Percentiles rank a stretch among this genome's conserved stretches.
Conservation (phyloP, 2,329 filamentous ascomycete species). For the Ascosphaera acerosa region DNA sequence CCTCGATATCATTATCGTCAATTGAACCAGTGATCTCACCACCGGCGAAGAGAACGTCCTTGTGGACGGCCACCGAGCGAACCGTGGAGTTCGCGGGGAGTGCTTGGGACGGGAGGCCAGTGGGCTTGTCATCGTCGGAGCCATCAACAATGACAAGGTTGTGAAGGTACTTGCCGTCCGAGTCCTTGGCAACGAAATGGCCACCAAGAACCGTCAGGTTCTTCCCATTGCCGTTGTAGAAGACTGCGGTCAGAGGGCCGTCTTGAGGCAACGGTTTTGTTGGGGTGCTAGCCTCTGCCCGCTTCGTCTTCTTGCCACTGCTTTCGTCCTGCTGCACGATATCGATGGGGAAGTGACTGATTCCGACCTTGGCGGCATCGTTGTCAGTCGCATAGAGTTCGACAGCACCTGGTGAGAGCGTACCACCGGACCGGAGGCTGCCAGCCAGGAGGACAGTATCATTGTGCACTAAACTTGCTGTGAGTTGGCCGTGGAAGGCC, state of each 20-base stretch:
- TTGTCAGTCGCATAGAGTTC: slow-evolving; percentile 8
- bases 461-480: slow-evolving; percentile 34
- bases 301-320: slow-evolving; percentile 15
- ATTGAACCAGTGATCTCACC: slow-evolving; percentile 43
- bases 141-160: slow-evolving; percentile 70
- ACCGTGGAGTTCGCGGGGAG: slow-evolving; percentile 52
- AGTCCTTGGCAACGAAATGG: slow-evolving; percentile 48
- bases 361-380: neutral
- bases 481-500: slow-evolving; percentile 45
- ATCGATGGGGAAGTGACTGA: neutral
- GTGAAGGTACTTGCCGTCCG: slow-evolving; percentile 43
- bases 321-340: slow-evolving; percentile 1
- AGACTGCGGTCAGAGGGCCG: slow-evolving; percentile 35
- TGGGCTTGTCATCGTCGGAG: slow-evolving; percentile 37
- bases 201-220: slow-evolving; percentile 79
- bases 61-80: slow-evolving; percentile 39
- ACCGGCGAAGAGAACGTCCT: slow-evolving; percentile 52
- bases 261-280: too few species aligned
- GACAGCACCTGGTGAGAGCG: slow-evolving; percentile 47
- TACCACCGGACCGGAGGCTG: slow-evolving; percentile 50
- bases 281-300: too few species aligned
- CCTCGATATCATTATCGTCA: slow-evolving; percentile 28
- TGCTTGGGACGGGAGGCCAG: slow-evolving; percentile 36
- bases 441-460: slow-evolving; percentile 48
- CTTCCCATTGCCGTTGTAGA: slow-evolving; percentile 40